Conservation (phyloP, 306 rosid species). For the Quercus suber region DNA sequence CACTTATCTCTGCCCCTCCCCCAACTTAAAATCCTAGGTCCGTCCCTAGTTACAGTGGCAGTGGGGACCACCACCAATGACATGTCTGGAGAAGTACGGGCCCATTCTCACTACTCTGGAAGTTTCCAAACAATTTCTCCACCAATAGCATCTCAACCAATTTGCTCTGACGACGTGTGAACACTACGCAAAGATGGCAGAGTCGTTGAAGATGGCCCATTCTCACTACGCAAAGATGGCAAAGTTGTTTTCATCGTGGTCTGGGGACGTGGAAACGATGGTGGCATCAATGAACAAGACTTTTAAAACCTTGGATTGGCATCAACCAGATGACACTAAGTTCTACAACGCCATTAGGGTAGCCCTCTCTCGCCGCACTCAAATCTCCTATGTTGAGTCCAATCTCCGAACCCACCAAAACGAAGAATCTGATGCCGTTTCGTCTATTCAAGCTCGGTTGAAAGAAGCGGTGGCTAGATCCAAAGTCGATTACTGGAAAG, state of each 20-base stretch:
- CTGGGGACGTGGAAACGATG: background rate
- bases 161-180: background rate
- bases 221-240: too few species aligned
- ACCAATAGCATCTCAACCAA: background rate
- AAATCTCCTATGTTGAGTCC: background rate
- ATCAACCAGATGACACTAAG: background rate
- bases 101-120: background rate
- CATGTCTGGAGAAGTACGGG: background rate
- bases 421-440: background rate
- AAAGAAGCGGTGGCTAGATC: background rate
- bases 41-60: too few species aligned
- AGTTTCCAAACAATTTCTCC: background rate
- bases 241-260: background rate
- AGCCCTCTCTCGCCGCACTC: background rate
- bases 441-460: background rate
- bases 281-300: background rate
- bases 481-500: background rate
- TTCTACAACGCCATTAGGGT: background rate
- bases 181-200: background rate
- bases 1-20: too few species aligned
- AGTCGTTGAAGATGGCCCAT: background rate
- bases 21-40: too few species aligned
- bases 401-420: background rate
- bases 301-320: background rate
- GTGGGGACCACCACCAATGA: too few species aligned